Conservation (phyloP, 2,329 filamentous ascomycete species). For the Talaromyces sp. region DNA sequence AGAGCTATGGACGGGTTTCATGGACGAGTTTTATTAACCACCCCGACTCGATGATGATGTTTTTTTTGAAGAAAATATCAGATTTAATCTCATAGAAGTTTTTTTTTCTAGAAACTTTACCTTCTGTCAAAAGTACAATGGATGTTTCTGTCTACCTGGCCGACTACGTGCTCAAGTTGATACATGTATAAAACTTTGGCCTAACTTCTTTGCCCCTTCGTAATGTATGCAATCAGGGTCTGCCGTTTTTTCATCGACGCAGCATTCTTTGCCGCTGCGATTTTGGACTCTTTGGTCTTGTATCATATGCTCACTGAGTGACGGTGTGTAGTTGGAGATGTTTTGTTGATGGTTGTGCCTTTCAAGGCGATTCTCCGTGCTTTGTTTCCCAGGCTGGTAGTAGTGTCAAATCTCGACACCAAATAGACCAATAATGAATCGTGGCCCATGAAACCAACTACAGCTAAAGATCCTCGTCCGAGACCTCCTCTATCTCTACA, state of each 20-base stretch:
- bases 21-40: no score
- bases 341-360: not conserved
- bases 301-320: not conserved
- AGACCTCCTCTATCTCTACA: conserved; percentile 10
- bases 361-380: not conserved
- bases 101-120: not conserved
- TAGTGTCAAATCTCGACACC: not conserved
- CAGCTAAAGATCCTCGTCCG: conserved; percentile 7
- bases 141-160: not conserved
- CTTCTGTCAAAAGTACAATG: not conserved
- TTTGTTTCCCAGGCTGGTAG: not conserved
- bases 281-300: not conserved
- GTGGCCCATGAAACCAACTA: not conserved
- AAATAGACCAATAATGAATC: not conserved
- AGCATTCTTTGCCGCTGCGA: not conserved
- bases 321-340: not conserved
- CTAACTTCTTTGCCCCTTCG: not conserved
- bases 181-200: not conserved
- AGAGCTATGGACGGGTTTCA: not conserved
- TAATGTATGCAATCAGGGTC: not conserved
- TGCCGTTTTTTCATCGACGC: not conserved
- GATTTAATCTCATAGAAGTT: not conserved
- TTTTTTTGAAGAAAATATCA: no score
- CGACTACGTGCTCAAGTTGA: not conserved
- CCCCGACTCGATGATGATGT: not conserved